A percentile compares a stretch with the other conserved stretches of the same genome.
phyloP scores from a whole-genome alignment of 1,284 basidiomycete species.

The Entoloma clypeatum region DNA sequence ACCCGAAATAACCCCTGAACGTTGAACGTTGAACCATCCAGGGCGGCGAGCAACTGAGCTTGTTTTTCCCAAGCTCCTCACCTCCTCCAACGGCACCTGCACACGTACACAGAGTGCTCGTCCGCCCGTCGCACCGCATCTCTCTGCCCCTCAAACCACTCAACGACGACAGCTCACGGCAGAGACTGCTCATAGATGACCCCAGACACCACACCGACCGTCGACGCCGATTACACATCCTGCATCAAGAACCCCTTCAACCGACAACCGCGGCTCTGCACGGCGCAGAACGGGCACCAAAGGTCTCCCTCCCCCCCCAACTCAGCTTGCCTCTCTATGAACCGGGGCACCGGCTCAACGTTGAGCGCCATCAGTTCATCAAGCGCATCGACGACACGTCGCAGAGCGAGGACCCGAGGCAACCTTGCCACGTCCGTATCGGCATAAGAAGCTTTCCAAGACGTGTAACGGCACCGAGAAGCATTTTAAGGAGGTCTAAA shows the following conservation, averaged over 20 bases:
- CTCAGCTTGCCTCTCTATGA: constrained; percentile 14
- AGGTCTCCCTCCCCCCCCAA: constrained; percentile 10
- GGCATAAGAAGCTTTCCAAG: constrained; percentile 16
- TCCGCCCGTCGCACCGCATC: constrained; percentile 19
- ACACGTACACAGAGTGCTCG: constrained; percentile 32
- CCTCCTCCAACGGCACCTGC: constrained; percentile 14
- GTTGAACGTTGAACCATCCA: no score
- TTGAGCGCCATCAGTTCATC: constrained; percentile 46
- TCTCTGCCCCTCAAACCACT: constrained; percentile 28
- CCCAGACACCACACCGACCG: constrained; percentile 35
- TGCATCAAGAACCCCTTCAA: constrained; percentile 34
- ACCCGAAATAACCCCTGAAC: no score
- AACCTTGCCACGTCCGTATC: constrained; percentile 25
- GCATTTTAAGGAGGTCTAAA: constrained; percentile 25
- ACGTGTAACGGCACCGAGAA: constrained; percentile 32
- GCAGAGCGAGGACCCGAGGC: constrained; percentile 33
- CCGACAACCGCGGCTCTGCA: constrained; percentile 24
- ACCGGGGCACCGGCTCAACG: constrained; percentile 33
- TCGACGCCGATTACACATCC: constrained; percentile 38
- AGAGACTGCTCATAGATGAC: constrained; percentile 39
- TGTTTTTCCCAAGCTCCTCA: constrained; percentile 15
- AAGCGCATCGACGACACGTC: constrained; percentile 31
- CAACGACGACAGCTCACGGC: constrained; percentile 17
- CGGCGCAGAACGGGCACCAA: constrained; percentile 22
- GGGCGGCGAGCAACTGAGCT: constrained; percentile 22